A percentile compares a stretch with the other conserved stretches of the same genome.
Evolutionary conservation across 2,329 filamentous ascomycete genomes (phyloP).

Genomic region (Drechslerella coelobrocha): DNA sequence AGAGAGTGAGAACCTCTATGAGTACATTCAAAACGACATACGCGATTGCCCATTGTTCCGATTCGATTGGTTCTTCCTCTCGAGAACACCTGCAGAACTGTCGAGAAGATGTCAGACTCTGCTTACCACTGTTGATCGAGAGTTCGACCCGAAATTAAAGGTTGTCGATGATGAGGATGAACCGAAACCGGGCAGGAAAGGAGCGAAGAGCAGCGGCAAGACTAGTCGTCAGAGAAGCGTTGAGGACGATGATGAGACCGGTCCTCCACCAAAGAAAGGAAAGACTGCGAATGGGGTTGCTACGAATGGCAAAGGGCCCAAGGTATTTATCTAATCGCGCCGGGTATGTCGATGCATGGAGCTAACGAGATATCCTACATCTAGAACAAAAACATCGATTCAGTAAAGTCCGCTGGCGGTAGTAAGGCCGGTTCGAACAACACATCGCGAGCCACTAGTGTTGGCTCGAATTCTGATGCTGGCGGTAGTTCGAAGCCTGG

Average conservation of each 20-base stretch:
- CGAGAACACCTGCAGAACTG: constrained; percentile 89
- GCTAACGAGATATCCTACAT: constrained; percentile 17
- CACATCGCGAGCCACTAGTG: constrained; percentile 85
- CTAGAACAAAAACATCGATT: constrained; percentile 92
- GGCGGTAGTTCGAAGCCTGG: constrained; percentile 54
- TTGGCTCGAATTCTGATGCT: constrained; percentile 72
- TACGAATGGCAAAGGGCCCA: constrained; percentile 52
- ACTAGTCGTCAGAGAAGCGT: constrained; percentile 66
- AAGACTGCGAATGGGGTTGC: constrained; percentile 64
- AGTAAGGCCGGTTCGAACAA: constrained; percentile 78
- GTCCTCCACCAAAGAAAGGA: constrained; percentile 83
- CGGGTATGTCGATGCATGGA: not conserved
- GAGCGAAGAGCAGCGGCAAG: constrained; percentile 72
- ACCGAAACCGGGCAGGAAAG: constrained; percentile 59
- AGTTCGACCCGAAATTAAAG: constrained; percentile 76
- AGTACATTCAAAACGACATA: constrained; percentile 96
- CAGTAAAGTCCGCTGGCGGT: constrained; percentile 73
- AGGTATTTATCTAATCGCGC: constrained; percentile 52
- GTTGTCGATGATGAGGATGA: constrained; percentile 64
- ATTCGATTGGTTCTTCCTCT: constrained; percentile 99
- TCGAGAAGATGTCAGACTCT: constrained; percentile 91
- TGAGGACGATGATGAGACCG: constrained; percentile 77
- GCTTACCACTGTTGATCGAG: constrained; percentile 89
- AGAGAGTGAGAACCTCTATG: constrained; percentile 87
- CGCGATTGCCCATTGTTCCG: constrained; percentile 92